These are phyloP conservation scores for Metarhizium brunneum DNA, from an alignment of 2,329 filamentous ascomycete genomes.

Conservation along the genomic window DNA sequence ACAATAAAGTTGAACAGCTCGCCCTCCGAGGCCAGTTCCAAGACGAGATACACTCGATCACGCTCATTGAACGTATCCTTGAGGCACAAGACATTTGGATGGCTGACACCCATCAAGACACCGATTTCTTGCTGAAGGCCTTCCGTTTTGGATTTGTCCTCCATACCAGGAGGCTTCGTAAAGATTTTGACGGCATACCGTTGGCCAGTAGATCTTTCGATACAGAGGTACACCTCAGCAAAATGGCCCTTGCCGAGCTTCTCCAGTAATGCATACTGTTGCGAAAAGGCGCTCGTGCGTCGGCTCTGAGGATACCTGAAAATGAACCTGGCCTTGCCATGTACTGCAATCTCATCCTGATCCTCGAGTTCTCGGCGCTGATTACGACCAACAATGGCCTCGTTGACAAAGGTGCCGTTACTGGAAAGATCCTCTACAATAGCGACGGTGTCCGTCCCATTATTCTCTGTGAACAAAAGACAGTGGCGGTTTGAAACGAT, in stretches of 20 bases:
- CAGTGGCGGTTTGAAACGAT: conserved; percentile 85
- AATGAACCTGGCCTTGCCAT: conserved; percentile 77
- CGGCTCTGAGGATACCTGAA: conserved; percentile 80
- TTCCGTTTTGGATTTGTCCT: conserved; percentile 75
- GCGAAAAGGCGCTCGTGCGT: conserved; percentile 67
- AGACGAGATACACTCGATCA: conserved; percentile 81
- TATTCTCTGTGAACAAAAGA: conserved; percentile 54
- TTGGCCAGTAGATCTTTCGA: conserved; percentile 74
- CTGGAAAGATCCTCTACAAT: conserved; percentile 88
- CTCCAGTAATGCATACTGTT: conserved; percentile 77
- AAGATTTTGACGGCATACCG: conserved; percentile 93
- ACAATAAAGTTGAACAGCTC: conserved; percentile 96
- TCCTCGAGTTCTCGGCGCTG: conserved; percentile 82
- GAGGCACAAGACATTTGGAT: conserved; percentile 84
- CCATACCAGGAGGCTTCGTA: conserved; percentile 71
- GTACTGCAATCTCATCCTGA: conserved; percentile 80
- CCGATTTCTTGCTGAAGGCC: conserved; percentile 92
- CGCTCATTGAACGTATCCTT: conserved; percentile 92
- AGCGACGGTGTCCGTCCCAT: conserved; percentile 51
- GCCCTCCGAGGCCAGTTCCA: conserved; percentile 85
- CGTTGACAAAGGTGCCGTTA: conserved; percentile 95
- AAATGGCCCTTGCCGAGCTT: conserved; percentile 93
- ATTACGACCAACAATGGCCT: conserved; percentile 83
- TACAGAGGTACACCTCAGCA: conserved; percentile 83
- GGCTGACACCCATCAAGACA: conserved; percentile 92